Evolutionary conservation across 2,329 filamentous ascomycete genomes (phyloP).

Genomic region (Phaeosphaeriaceae sp.): DNA sequence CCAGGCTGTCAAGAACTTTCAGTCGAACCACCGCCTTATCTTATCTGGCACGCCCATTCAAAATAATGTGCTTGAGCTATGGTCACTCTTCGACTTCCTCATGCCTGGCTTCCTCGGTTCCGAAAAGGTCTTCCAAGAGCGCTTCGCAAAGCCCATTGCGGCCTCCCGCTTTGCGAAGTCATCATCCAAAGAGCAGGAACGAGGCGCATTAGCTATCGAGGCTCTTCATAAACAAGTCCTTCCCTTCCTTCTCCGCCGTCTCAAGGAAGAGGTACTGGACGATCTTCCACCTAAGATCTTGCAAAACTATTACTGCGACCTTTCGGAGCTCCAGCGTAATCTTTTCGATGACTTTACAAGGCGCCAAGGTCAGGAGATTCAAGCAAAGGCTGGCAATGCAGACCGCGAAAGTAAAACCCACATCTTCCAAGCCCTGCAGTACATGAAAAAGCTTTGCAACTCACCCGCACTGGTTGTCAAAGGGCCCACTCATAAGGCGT

Average conservation of each 20-base stretch:
- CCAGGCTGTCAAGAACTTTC: constrained; percentile 85
- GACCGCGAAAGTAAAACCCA: constrained; percentile 97
- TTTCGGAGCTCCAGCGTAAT: constrained; percentile 91
- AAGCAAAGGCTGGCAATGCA: constrained; percentile 75
- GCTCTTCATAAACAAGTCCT: constrained; percentile 98
- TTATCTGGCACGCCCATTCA: constrained; percentile 97
- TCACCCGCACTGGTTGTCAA: constrained; percentile 97
- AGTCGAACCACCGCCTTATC: constrained; percentile 93
- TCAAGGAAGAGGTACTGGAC: constrained; percentile 97
- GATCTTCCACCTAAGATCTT: constrained; percentile 97
- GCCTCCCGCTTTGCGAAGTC: constrained; percentile 96
- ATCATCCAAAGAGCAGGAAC: constrained; percentile 97
- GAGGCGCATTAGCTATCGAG: constrained; percentile 93
- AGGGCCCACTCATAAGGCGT: constrained; percentile 80
- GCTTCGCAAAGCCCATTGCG: constrained; percentile 93
- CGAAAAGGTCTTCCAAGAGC: constrained; percentile 95
- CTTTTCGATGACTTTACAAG: constrained; percentile 96
- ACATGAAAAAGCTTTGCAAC: constrained; percentile 99
- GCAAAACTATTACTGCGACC: constrained; percentile 98
- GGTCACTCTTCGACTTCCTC: constrained; percentile 97
- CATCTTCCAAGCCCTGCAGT: constrained; percentile 98
- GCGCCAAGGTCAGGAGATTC: constrained; percentile 88
- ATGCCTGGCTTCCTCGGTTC: constrained; percentile 98
- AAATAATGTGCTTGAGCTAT: constrained; percentile 95
- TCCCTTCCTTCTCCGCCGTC: constrained; percentile 90